These are phyloP conservation scores for Fusarium lateritium DNA, from an alignment of 2,329 filamentous ascomycete genomes.

Conservation along the genomic window DNA sequence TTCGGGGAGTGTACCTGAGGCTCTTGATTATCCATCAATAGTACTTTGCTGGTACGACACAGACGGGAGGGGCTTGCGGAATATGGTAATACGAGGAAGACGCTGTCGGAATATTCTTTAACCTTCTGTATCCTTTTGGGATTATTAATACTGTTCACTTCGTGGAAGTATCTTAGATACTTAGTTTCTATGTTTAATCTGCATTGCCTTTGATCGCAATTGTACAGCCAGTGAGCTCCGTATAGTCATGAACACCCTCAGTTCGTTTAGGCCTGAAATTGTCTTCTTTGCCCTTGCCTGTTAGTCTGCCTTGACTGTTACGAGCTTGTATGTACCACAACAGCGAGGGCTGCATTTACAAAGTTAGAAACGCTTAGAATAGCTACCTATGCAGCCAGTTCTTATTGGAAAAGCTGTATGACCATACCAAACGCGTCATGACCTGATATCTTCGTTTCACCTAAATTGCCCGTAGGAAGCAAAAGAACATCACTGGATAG, in stretches of 20 bases:
- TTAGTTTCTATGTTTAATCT: conserved; percentile 7
- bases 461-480: background rate
- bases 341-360: background rate
- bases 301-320: background rate
- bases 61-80: conserved; percentile 24
- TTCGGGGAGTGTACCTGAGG: conserved; percentile 54
- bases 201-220: background rate
- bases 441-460: background rate
- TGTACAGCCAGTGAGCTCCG: background rate
- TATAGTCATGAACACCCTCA: background rate
- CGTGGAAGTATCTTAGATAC: background rate
- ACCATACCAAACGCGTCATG: conserved; percentile 7
- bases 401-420: background rate
- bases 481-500: background rate
- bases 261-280: background rate
- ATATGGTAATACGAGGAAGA: conserved; percentile 5
- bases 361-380: conserved; percentile 1
- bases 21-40: conserved; percentile 7
- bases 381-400: background rate
- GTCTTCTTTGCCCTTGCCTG: background rate
- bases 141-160: background rate
- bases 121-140: conserved; percentile 15
- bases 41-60: background rate
- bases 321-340: conserved; percentile 1
- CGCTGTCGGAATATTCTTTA: conserved; percentile 14